A percentile compares a stretch with the other conserved stretches of the same genome.
These are phyloP conservation scores for Pseudopithomyces maydicus DNA, from an alignment of 2,329 filamentous ascomycete species.

Conservation along the genomic window DNA sequence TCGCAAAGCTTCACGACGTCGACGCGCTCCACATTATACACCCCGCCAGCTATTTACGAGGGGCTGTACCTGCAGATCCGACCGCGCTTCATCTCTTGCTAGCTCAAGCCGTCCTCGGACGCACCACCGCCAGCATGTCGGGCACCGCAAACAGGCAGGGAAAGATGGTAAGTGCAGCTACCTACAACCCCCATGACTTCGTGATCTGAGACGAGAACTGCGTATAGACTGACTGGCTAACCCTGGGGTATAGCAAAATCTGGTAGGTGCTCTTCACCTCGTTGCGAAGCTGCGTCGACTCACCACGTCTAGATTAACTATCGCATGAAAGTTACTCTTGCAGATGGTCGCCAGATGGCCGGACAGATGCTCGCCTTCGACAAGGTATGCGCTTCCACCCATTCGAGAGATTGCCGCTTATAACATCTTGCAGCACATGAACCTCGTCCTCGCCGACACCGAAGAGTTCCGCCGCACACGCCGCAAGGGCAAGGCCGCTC, in stretches of 20 bases:
- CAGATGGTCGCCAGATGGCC: conserved; percentile 94
- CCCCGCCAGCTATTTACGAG: conserved; percentile 26
- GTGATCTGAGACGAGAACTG: conserved; percentile 49
- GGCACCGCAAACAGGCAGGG: conserved; percentile 81
- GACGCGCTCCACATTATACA: conserved; percentile 29
- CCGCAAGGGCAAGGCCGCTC: conserved; percentile 67
- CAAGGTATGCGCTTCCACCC: conserved; percentile 66
- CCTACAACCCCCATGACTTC: conserved; percentile 39
- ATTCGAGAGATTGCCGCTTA: conserved; percentile 18
- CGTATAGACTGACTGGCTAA: conserved; percentile 51
- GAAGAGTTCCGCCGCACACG: conserved; percentile 59
- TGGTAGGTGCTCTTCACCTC: conserved; percentile 56
- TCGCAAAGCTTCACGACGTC: conserved; percentile 25
- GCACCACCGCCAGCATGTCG: conserved; percentile 48
- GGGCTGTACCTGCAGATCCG: conserved; percentile 15
- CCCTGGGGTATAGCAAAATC: conserved; percentile 61
- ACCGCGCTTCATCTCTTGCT: conserved; percentile 8
- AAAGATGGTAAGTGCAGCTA: conserved; percentile 85
- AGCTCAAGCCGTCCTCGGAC: conserved; percentile 49
- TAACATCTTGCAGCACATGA: conserved; percentile 78
- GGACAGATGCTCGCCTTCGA: conserved; percentile 99
- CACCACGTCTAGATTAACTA: conserved; percentile 82
- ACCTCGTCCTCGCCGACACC: conserved; percentile 96
- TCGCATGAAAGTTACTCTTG: conserved; percentile 95
- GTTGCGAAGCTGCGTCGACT: conserved; percentile 19